phyloP scores from a whole-genome alignment of 345 rosid species.

The Salix viminalis region DNA sequence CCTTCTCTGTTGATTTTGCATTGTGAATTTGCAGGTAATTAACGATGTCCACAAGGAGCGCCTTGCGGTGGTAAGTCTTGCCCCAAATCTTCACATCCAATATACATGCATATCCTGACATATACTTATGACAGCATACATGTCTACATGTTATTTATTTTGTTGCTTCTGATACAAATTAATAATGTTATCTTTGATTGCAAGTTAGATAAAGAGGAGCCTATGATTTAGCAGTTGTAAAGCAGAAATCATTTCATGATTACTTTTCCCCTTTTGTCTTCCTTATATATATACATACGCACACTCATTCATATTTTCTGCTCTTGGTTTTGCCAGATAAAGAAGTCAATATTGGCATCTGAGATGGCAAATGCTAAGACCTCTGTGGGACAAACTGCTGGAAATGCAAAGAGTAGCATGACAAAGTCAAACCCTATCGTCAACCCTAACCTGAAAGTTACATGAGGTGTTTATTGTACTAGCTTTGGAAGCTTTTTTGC shows the following conservation, averaged over 20 bases:
- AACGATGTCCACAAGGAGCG: constrained; percentile 88
- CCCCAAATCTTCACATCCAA: background rate
- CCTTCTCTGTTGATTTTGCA: background rate
- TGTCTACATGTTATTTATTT: background rate
- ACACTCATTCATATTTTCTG: background rate
- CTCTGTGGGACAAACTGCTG: constrained; percentile 46
- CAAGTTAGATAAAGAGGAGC: background rate
- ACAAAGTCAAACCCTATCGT: constrained; percentile 57
- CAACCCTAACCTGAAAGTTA: constrained; percentile 47
- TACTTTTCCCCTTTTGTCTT: background rate
- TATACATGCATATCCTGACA: background rate
- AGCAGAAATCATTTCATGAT: too few species aligned
- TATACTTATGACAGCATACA: background rate
- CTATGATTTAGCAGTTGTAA: background rate
- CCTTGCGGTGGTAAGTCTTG: constrained; percentile 63
- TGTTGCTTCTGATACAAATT: background rate
- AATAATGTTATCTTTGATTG: background rate
- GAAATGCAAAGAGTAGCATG: constrained; percentile 51
- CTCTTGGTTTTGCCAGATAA: constrained; percentile 44
- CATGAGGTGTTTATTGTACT: constrained; percentile 15
- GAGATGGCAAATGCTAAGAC: constrained; percentile 54
- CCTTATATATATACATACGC: background rate
- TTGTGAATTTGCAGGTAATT: constrained; percentile 46
- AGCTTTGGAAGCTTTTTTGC: background rate
- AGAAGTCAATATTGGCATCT: constrained; percentile 51